These are phyloP conservation scores for Penicillium italicum DNA, from an alignment of 2,329 filamentous ascomycete genomes.

Conservation along the genomic window DNA sequence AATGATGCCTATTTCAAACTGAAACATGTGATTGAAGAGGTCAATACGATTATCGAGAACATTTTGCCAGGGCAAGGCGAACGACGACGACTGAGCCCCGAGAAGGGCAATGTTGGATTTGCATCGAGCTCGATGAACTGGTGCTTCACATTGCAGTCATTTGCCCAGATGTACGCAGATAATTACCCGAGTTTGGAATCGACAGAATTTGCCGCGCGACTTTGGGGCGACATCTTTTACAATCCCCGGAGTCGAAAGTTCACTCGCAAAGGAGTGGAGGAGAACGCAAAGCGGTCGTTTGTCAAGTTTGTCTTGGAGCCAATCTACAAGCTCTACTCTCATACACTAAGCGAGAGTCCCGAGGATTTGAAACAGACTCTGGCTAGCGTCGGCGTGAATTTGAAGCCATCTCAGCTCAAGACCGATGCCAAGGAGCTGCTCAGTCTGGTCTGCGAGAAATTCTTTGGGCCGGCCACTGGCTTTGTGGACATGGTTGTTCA, in stretches of 20 bases:
- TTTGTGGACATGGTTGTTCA: constrained; percentile 95
- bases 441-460: constrained; percentile 86
- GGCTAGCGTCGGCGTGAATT: constrained; percentile 70
- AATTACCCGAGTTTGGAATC: constrained; percentile 78
- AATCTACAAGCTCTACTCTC: constrained; percentile 95
- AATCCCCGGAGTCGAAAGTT: constrained; percentile 89
- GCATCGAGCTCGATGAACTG: constrained; percentile 90
- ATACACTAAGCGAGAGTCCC: constrained; percentile 87
- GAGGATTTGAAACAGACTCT: constrained; percentile 78
- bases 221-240: constrained; percentile 98
- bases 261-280: constrained; percentile 79
- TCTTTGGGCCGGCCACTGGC: constrained; percentile 83
- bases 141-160: constrained; percentile 93
- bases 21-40: constrained; percentile 96
- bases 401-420: constrained; percentile 92
- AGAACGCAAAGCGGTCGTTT: constrained; percentile 78
- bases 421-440: constrained; percentile 84
- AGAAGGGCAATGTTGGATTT: constrained; percentile 98
- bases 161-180: constrained; percentile 93
- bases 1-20: constrained; percentile 98
- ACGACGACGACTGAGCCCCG: constrained; percentile 77
- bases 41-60: constrained; percentile 92
- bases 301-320: constrained; percentile 94
- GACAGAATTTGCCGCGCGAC: constrained; percentile 73
- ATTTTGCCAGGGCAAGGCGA: constrained; percentile 77